phyloP scores from a whole-genome alignment of 2,329 filamentous ascomycete species.

The Calcarisporium arbuscula region DNA sequence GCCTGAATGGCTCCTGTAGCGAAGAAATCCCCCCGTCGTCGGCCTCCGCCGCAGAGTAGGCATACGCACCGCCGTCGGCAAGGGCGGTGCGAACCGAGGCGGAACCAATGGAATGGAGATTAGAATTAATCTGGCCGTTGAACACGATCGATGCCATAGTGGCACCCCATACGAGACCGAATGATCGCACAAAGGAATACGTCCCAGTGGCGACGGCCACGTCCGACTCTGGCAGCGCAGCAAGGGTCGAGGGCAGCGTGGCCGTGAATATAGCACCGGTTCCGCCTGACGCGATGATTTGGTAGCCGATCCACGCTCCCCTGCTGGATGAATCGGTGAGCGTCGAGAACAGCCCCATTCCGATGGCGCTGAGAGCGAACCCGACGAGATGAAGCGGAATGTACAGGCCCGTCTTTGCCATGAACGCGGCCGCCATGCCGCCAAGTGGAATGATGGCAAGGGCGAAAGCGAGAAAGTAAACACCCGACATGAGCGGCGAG shows the following conservation, averaged over 20 bases:
- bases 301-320: slow-evolving; percentile 33
- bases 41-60: too few relatives aligned
- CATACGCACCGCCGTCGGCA: slow-evolving; percentile 21
- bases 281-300: slow-evolving; percentile 33
- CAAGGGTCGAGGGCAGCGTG: slow-evolving; percentile 37
- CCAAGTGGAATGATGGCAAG: slow-evolving; percentile 20
- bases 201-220: slow-evolving; percentile 30
- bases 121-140: slow-evolving; percentile 13
- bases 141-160: slow-evolving; percentile 36
- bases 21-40: slow-evolving; percentile 29
- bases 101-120: slow-evolving; percentile 8
- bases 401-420: slow-evolving; percentile 25
- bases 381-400: slow-evolving; percentile 25
- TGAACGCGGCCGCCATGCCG: slow-evolving; percentile 16
- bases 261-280: slow-evolving; percentile 34
- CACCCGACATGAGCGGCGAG: slow-evolving; percentile 23
- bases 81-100: slow-evolving; percentile 7
- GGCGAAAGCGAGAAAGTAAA: slow-evolving; percentile 25
- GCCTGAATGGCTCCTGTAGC: background rate
- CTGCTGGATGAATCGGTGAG: slow-evolving; percentile 30
- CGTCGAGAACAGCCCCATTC: slow-evolving; percentile 34
- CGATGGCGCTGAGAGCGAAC: slow-evolving; percentile 28
- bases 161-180: slow-evolving; percentile 40
- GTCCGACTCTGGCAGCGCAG: slow-evolving; percentile 30
- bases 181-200: slow-evolving; percentile 38